phyloP scores from a whole-genome alignment of 2,329 filamentous ascomycete genomes.

The Lecanicillium sp. region DNA sequence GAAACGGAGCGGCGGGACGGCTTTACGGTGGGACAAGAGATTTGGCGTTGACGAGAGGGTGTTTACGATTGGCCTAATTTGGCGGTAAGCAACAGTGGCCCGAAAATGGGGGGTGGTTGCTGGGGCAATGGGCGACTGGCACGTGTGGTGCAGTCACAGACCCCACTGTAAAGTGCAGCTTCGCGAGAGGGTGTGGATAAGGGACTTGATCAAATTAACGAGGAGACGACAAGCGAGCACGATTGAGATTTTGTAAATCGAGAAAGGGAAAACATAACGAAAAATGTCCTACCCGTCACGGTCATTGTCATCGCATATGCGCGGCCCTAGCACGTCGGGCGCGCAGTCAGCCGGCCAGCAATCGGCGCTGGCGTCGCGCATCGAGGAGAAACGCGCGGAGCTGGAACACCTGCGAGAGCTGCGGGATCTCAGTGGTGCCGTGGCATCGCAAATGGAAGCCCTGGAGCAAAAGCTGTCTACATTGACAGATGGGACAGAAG shows the following conservation, averaged over 20 bases:
- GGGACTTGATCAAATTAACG: too few relatives aligned
- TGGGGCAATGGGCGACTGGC: constrained; percentile 2
- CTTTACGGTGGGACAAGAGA: too few relatives aligned
- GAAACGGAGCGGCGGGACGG: too few relatives aligned
- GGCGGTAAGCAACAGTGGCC: background rate
- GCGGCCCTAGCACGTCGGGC: constrained; percentile 47
- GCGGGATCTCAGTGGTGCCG: constrained; percentile 67
- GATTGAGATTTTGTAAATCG: too few relatives aligned
- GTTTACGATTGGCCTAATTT: constrained; percentile 6
- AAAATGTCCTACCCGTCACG: constrained; percentile 51
- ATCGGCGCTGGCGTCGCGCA: constrained; percentile 62
- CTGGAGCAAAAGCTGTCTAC: constrained; percentile 72
- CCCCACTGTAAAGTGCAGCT: too few relatives aligned
- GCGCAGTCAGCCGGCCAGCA: constrained; percentile 51
- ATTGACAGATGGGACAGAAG: constrained; percentile 74
- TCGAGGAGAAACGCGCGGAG: constrained; percentile 80
- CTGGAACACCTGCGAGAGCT: constrained; percentile 72
- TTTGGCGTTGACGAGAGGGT: background rate
- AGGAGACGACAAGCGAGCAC: too few relatives aligned
- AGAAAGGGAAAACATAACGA: constrained; percentile 8
- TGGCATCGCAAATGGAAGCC: constrained; percentile 76
- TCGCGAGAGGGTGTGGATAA: too few relatives aligned
- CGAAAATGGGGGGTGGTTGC: constrained; percentile 1
- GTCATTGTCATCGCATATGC: constrained; percentile 58
- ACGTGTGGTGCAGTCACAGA: background rate